Conservation (phyloP, 202 grass and related monocot species). For the Digitaria exilis region DNA sequence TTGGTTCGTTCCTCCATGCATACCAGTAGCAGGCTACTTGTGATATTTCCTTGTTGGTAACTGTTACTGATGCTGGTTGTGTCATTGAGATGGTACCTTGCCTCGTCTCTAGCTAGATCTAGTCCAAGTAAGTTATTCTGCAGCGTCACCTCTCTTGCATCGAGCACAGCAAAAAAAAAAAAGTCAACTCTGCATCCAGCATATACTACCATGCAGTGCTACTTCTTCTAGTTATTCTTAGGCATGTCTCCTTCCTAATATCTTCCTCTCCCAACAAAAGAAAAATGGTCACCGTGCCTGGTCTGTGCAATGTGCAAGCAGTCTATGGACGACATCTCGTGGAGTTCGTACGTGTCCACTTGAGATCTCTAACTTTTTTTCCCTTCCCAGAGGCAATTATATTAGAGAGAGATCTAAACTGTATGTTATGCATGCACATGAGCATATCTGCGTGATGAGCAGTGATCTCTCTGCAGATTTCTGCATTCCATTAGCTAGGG, state of each 20-base stretch:
- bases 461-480: not conserved
- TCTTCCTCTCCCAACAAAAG: not conserved
- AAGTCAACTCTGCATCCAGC: conserved; percentile 27
- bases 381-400: too few relatives aligned
- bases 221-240: not conserved
- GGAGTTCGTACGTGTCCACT: not conserved
- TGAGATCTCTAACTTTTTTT: not conserved
- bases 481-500: too few relatives aligned
- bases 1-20: not conserved
- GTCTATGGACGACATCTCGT: not conserved
- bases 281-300: not conserved
- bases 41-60: not conserved
- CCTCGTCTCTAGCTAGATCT: not conserved
- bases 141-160: not conserved
- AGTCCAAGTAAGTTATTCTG: not conserved
- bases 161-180: not conserved
- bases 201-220: not conserved
- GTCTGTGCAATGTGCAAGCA: too few relatives aligned
- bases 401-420: not conserved
- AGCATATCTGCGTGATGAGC: not conserved
- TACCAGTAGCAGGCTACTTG: not conserved
- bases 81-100: not conserved
- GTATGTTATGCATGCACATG: not conserved
- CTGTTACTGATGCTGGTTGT: not conserved
- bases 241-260: not conserved